phyloP scores from a whole-genome alignment of 169 alveolate genomes.

The Eimeria mitis region DNA sequence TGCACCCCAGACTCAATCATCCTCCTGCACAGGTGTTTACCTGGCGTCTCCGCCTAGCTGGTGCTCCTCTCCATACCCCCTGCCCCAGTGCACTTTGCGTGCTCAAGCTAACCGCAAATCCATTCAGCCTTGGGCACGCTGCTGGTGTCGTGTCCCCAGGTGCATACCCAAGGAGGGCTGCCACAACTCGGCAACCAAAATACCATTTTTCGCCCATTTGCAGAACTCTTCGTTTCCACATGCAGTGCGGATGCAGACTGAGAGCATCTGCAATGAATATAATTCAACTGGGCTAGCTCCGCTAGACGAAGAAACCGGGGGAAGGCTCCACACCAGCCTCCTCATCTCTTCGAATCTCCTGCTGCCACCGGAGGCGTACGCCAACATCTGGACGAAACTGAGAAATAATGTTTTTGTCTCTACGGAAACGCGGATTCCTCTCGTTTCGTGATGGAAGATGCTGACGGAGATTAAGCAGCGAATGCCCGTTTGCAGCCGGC shows the following conservation, averaged over 20 bases:
- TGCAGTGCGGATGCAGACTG: not conserved
- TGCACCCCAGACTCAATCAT: not conserved
- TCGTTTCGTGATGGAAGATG: constrained; percentile 8
- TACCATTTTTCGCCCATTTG: not conserved
- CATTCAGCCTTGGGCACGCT: not conserved
- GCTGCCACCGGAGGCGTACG: not conserved
- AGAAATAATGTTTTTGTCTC: not conserved
- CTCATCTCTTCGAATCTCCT: not conserved
- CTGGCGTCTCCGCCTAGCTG: not conserved
- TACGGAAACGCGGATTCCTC: not conserved
- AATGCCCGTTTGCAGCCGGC: not conserved
- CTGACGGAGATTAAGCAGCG: not conserved
- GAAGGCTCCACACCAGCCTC: not conserved
- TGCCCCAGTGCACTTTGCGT: not conserved
- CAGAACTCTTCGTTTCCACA: not conserved
- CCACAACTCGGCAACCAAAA: constrained; percentile 10
- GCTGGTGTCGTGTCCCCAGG: not conserved
- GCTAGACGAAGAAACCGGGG: not conserved
- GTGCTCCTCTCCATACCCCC: not conserved
- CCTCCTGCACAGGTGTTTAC: not conserved
- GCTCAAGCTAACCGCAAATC: not conserved
- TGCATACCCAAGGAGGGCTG: not conserved
- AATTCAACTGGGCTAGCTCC: not conserved
- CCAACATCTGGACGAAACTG: not conserved
- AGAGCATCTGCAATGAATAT: not conserved